Evolutionary conservation across 2,329 filamentous ascomycete genomes (phyloP).

Genomic region (Karstenula rhodostoma): DNA sequence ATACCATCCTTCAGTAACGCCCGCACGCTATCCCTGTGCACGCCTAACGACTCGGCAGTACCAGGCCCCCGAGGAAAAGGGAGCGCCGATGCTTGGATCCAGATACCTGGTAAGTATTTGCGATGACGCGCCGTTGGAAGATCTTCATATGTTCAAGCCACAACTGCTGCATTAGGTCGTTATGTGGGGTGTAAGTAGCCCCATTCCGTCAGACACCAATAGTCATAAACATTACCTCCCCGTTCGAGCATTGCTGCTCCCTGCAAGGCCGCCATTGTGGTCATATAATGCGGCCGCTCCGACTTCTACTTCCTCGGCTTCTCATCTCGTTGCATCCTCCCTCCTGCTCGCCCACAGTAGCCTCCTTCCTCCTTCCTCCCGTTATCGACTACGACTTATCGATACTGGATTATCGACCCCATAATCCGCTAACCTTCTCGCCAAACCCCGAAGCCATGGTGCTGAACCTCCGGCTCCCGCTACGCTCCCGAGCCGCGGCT

Average conservation of each 20-base stretch:
- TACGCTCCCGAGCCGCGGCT: slow-evolving; percentile 25
- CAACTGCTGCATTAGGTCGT: slow-evolving; percentile 17
- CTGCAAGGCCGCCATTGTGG: slow-evolving; percentile 11
- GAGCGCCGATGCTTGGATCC: slow-evolving; percentile 9
- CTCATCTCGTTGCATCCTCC: slow-evolving; percentile 1
- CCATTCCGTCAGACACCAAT: slow-evolving; percentile 2
- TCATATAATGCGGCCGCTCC: slow-evolving; percentile 15
- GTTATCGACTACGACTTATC: slow-evolving; percentile 3
- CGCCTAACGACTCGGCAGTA: slow-evolving; percentile 4
- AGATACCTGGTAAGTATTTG: slow-evolving; percentile 3
- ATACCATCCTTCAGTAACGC: slow-evolving; percentile 4
- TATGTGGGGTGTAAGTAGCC: slow-evolving; percentile 11
- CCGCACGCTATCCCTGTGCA: slow-evolving; percentile 7
- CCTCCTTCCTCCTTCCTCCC: slow-evolving; percentile 9
- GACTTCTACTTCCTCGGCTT: slow-evolving; percentile 2
- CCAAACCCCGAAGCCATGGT: slow-evolving; percentile 34
- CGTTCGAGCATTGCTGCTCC: not conserved
- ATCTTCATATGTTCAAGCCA: slow-evolving; percentile 1
- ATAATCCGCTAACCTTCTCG: slow-evolving; percentile 37
- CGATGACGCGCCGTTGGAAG: slow-evolving; percentile 5
- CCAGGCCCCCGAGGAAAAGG: slow-evolving; percentile 5
- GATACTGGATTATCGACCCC: slow-evolving; percentile 23
- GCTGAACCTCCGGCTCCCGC: slow-evolving; percentile 34
- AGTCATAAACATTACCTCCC: slow-evolving; percentile 3
- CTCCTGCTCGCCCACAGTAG: slow-evolving; percentile 4